These are phyloP conservation scores for Phytophthora rubi DNA, from an alignment of 352 stramenopile species.

Conservation along the genomic window DNA sequence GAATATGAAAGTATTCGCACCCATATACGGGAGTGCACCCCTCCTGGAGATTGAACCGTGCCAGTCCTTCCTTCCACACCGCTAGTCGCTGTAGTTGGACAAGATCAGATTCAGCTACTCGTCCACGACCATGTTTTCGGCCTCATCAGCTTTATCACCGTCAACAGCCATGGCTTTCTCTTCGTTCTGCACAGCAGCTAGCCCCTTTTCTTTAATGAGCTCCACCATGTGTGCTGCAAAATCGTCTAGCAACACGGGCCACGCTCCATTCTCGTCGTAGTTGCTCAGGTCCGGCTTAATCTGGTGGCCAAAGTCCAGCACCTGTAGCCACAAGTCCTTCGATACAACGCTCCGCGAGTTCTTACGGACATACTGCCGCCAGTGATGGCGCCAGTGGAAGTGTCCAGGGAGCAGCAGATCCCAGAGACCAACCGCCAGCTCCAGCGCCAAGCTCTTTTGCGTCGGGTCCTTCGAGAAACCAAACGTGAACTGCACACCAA, in stretches of 20 bases:
- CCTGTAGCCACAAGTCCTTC: constrained; percentile 87
- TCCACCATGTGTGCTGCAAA: constrained; percentile 79
- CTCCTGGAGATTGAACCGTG: not conserved
- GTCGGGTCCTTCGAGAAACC: constrained; percentile 83
- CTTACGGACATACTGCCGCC: constrained; percentile 68
- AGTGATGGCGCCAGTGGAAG: constrained; percentile 73
- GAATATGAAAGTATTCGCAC: constrained; percentile 4
- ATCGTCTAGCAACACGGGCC: constrained; percentile 87
- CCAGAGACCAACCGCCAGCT: constrained; percentile 79
- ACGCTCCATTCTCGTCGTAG: constrained; percentile 89
- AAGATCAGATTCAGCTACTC: constrained; percentile 24
- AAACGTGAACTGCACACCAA: constrained; percentile 75
- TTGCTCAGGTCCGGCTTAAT: constrained; percentile 79
- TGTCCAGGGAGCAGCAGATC: constrained; percentile 69
- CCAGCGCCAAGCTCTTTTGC: constrained; percentile 81
- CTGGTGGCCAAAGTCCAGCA: constrained; percentile 82
- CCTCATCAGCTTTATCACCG: constrained; percentile 38
- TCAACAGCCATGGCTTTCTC: constrained; percentile 36
- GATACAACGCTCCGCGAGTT: constrained; percentile 83
- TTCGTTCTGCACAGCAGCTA: constrained; percentile 52
- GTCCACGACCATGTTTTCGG: constrained; percentile 64
- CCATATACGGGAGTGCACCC: constrained; percentile 1
- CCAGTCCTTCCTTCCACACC: not conserved
- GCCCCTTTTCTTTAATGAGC: constrained; percentile 48
- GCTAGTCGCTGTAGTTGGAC: not conserved